Percentiles rank a stretch among this genome's conserved stretches.
These are phyloP conservation scores for Diaporthe citriasiana DNA, from an alignment of 2,329 filamentous ascomycete species.

Conservation along the genomic window DNA sequence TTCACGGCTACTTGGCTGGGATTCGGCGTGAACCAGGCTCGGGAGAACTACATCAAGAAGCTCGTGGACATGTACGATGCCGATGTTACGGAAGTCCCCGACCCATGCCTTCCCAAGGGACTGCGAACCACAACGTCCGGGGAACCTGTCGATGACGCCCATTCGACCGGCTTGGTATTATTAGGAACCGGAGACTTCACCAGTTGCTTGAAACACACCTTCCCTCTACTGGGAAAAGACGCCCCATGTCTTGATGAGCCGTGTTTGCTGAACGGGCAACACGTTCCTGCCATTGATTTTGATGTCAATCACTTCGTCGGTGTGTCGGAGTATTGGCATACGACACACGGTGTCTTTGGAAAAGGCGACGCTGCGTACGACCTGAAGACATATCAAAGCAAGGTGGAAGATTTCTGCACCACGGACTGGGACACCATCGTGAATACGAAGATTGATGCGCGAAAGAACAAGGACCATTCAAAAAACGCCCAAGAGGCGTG, in stretches of 20 bases:
- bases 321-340: slow-evolving; percentile 99
- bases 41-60: slow-evolving; percentile 84
- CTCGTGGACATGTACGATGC: slow-evolving; percentile 77
- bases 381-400: slow-evolving; percentile 87
- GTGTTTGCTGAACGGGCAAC: slow-evolving; percentile 90
- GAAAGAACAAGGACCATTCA: slow-evolving; percentile 82
- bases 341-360: slow-evolving; percentile 94
- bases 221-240: slow-evolving; percentile 91
- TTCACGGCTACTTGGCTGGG: slow-evolving; percentile 98
- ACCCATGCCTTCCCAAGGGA: slow-evolving; percentile 89
- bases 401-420: slow-evolving; percentile 87
- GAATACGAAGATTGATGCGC: slow-evolving; percentile 71
- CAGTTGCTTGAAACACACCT: slow-evolving; percentile 85
- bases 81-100: slow-evolving; percentile 78
- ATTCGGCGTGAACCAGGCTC: slow-evolving; percentile 95
- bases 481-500: slow-evolving; percentile 88
- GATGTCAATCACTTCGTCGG: slow-evolving; percentile 98
- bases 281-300: slow-evolving; percentile 96
- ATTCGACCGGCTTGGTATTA: slow-evolving; percentile 63
- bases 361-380: slow-evolving; percentile 88
- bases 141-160: slow-evolving; percentile 59
- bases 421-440: slow-evolving; percentile 83
- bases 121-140: slow-evolving; percentile 82
- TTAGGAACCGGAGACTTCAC: slow-evolving; percentile 90
- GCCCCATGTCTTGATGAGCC: slow-evolving; percentile 85